Conservation (phyloP, 345 rosid genomes). For the Hibiscus trionum region DNA sequence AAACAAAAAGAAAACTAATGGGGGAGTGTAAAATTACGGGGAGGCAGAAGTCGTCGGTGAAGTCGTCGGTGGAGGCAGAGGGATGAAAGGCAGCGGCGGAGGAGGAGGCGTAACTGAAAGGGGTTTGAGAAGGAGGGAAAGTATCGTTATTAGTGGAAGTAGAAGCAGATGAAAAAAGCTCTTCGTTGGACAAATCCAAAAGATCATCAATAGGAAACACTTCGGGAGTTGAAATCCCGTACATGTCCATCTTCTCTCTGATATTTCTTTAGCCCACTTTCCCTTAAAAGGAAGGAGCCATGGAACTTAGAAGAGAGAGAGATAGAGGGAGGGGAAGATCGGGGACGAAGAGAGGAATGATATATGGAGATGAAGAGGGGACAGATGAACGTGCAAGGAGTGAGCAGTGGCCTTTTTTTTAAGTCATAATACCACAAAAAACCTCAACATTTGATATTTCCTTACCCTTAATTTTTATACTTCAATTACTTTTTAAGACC, state of each 20-base stretch:
- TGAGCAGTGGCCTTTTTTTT: slow-evolving; percentile 10
- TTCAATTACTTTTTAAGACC: too few relatives aligned
- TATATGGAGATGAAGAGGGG: slow-evolving; percentile 16
- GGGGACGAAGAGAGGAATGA: background rate
- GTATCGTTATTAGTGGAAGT: slow-evolving; percentile 20
- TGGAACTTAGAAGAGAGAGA: background rate
- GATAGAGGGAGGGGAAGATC: background rate
- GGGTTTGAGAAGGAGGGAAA: slow-evolving; percentile 18
- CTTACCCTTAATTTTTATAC: too few relatives aligned
- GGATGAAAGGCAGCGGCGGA: slow-evolving; percentile 26
- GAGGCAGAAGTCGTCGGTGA: slow-evolving; percentile 57
- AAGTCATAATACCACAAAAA: too few relatives aligned
- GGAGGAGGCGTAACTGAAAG: slow-evolving; percentile 27
- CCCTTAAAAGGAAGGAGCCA: background rate
- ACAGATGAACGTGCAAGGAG: slow-evolving; percentile 32
- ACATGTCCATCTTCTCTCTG: slow-evolving; percentile 37
- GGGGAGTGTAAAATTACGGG: slow-evolving; percentile 31
- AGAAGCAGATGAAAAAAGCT: slow-evolving; percentile 33
- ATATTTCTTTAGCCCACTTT: background rate
- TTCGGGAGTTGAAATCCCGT: slow-evolving; percentile 36
- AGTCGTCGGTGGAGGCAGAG: slow-evolving; percentile 34
- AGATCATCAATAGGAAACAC: slow-evolving; percentile 69
- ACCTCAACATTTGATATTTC: too few relatives aligned
- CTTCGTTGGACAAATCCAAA: slow-evolving; percentile 59
- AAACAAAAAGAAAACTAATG: background rate